Base-by-base conservation (phyloP, 2,329 filamentous ascomycete genomes). In the Fusarium sororula region DNA sequence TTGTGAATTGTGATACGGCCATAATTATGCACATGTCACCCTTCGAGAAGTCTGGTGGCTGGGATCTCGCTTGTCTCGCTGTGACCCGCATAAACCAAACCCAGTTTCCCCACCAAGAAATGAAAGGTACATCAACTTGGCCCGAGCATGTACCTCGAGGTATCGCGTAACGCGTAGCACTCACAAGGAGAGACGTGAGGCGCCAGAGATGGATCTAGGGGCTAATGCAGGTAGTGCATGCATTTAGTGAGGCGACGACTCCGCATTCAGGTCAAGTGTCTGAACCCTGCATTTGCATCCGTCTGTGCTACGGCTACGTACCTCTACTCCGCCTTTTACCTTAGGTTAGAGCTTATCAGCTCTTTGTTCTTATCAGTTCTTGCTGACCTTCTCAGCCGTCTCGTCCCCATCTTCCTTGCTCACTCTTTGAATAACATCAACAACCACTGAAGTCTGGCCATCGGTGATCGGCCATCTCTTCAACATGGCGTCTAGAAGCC, bases 401-500 rank as follows among this genome's bases (percentile, higher is more conserved):
- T 58, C 63, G 66, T 62, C 56, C 57, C 42, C 54, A 53, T 59
- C 61, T 39, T 51, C 18, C 58, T 53, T 50, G 50, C 53, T 45
- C 38, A 45, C 35, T 41, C 39, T 61, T 68, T 24, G 26, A 45
- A 47, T n/a, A 75, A 37, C 41, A 66, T 66, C 66, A 59, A 57
- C 66, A 61, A 60, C 41, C 26, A 56, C 41, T 51, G 42, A 60
- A 42, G 55, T n/a, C 28, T 58, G 60, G 50, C 57, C 54, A 41
- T 39, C 48, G 28, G 55, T 54, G 30, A 62, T 48, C 47, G 47
- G 51, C 38, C 48, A n/a, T 47, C 58, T 47, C 61, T 66, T 60
- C 69, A 68, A 69, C 62, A 97, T 98, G 93, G 89, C 92, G 76
- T 87, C 89, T 75, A 90, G 90, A 81, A 89, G 90, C 42, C 81